phyloP scores from a whole-genome alignment of 768 basidiomycete genomes.

The Zangia roseola region DNA sequence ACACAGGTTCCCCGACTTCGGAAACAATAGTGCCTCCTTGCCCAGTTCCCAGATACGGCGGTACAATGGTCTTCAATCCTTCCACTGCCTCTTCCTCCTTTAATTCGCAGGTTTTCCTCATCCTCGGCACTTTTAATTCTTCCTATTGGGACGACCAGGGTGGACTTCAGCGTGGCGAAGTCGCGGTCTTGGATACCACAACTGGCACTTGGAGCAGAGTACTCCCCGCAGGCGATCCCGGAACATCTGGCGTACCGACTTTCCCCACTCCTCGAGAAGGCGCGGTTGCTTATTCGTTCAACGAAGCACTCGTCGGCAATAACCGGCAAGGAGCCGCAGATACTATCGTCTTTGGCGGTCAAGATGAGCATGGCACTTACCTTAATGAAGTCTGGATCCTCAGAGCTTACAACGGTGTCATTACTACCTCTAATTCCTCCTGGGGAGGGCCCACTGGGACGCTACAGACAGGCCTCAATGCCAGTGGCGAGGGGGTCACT shows the following conservation, averaged over 20 bases:
- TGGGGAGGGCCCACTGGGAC: conserved; percentile 71
- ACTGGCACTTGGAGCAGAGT: conserved; percentile 70
- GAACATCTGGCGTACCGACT: conserved; percentile 37
- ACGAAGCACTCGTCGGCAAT: conserved; percentile 53
- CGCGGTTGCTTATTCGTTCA: conserved; percentile 59
- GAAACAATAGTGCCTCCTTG: conserved; percentile 48
- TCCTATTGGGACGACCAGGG: conserved; percentile 66
- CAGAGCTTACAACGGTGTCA: conserved; percentile 62
- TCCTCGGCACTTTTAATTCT: conserved; percentile 65
- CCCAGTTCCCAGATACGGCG: conserved; percentile 63
- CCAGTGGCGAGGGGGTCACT: conserved; percentile 66
- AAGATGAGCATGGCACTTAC: conserved; percentile 62
- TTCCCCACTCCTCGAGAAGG: conserved; percentile 74
- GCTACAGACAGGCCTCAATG: conserved; percentile 60
- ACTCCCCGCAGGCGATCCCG: conserved; percentile 74
- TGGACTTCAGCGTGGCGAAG: conserved; percentile 65
- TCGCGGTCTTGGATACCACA: conserved; percentile 62
- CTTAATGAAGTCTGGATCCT: conserved; percentile 78
- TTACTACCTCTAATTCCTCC: conserved; percentile 50
- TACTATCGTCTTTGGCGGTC: conserved; percentile 77
- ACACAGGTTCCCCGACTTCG: conserved; percentile 21
- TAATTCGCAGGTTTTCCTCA: conserved; percentile 60
- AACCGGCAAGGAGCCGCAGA: conserved; percentile 53
- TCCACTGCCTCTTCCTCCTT: conserved; percentile 49
- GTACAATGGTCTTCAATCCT: conserved; percentile 58